Conservation (phyloP, 2,329 filamentous ascomycete genomes). For the Diaporthe capsici region DNA sequence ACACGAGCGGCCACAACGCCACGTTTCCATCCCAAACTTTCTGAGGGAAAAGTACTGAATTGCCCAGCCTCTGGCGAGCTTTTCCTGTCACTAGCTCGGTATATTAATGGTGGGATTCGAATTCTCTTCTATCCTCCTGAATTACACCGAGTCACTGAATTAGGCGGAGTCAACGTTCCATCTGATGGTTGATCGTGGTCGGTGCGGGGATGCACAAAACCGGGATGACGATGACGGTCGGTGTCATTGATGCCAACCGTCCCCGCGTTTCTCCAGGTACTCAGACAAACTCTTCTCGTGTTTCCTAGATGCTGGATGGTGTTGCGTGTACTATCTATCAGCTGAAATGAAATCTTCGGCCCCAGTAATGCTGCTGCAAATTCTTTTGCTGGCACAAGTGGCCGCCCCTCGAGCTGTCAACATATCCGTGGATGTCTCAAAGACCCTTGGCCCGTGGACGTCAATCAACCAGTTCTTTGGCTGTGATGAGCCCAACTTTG, state of each 20-base stretch:
- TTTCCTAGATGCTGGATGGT: neutral
- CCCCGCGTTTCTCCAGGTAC: neutral
- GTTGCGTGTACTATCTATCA: neutral
- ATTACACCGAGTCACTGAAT: neutral
- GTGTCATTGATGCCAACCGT: conserved; percentile 2
- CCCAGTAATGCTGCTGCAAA: neutral
- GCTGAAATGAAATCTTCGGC: neutral
- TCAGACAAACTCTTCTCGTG: neutral
- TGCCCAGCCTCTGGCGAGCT: neutral
- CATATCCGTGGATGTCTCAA: conserved; percentile 20
- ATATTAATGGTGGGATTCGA: too few species aligned
- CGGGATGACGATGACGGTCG: neutral
- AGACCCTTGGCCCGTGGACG: conserved; percentile 9
- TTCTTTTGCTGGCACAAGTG: neutral
- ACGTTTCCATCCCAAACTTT: too few species aligned
- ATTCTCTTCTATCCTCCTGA: too few species aligned
- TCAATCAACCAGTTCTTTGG: conserved; percentile 30
- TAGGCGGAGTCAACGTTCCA: conserved; percentile 14
- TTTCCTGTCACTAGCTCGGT: neutral
- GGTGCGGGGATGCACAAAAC: conserved; percentile 1
- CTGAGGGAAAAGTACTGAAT: neutral
- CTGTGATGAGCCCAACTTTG: conserved; percentile 34
- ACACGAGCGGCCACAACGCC: neutral
- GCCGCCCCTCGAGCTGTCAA: neutral
- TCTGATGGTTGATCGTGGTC: neutral